Evolutionary conservation across 129 eudicot species (phyloP).

Genomic region (Pittosporum tobira): DNA sequence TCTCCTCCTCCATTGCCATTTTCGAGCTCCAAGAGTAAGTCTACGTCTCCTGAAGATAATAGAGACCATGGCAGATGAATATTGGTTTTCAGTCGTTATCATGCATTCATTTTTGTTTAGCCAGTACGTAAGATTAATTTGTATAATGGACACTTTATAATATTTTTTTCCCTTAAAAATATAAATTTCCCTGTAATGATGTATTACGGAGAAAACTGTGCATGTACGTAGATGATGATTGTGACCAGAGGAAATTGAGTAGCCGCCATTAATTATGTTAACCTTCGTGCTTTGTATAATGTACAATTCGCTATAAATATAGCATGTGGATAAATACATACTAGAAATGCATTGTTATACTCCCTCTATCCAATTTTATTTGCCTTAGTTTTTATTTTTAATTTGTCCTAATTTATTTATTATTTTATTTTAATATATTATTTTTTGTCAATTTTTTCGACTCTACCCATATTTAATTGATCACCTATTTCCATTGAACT

Average conservation of each 20-base stretch:
- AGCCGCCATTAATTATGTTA: neutral
- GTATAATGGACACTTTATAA: neutral
- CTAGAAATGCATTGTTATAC: too few species aligned
- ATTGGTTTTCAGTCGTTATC: slow-evolving; percentile 1
- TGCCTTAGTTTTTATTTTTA: too few species aligned
- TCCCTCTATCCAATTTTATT: too few species aligned
- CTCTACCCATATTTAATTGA: too few species aligned
- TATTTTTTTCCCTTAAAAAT: neutral
- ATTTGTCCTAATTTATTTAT: too few species aligned
- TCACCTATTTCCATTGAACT: too few species aligned
- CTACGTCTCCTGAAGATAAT: slow-evolving; percentile 57
- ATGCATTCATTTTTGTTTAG: slow-evolving; percentile 3
- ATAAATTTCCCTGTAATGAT: slow-evolving; percentile 10
- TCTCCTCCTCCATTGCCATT: slow-evolving; percentile 36
- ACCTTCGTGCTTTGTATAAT: neutral
- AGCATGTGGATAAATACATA: neutral
- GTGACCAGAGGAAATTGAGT: neutral
- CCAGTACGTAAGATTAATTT: neutral
- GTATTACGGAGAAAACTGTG: slow-evolving; percentile 25
- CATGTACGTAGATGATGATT: slow-evolving; percentile 17
- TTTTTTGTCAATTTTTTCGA: too few species aligned
- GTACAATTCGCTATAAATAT: neutral
- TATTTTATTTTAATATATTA: too few species aligned
- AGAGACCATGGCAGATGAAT: slow-evolving; percentile 24
- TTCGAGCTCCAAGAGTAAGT: slow-evolving; percentile 58